Percentiles rank a stretch among this genome's conserved stretches.
These are phyloP conservation scores for Raphidocelis subcapitata DNA, from an alignment of 139 green algal species.

Conservation along the genomic window DNA sequence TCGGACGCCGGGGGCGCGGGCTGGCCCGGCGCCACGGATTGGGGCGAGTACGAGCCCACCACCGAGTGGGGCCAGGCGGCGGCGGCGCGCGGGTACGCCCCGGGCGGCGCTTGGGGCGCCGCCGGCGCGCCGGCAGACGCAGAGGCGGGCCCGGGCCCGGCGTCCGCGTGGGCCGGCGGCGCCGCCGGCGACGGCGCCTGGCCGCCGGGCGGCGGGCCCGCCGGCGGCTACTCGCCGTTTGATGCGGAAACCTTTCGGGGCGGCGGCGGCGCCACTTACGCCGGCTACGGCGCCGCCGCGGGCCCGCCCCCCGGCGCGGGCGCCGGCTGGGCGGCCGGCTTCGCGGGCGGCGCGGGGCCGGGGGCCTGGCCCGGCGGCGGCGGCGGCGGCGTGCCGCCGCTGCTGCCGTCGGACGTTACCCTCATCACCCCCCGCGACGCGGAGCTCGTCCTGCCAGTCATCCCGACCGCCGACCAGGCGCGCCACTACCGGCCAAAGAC, in stretches of 20 bases:
- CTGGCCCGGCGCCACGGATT: background rate
- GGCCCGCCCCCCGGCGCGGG: too few relatives aligned
- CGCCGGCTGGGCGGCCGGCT: too few relatives aligned
- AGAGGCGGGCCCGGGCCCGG: too few relatives aligned
- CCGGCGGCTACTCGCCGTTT: background rate
- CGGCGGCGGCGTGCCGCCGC: background rate
- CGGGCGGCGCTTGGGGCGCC: background rate
- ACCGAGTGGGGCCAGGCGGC: background rate
- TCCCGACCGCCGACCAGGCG: slow-evolving; percentile 52
- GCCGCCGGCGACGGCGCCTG: background rate
- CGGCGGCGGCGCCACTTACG: background rate
- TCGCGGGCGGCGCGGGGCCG: too few relatives aligned
- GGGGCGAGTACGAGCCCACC: background rate
- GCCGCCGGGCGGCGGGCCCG: too few relatives aligned
- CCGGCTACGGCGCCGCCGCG: too few relatives aligned
- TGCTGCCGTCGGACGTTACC: slow-evolving; percentile 33
- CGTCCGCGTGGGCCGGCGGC: background rate
- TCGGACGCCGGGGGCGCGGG: too few relatives aligned
- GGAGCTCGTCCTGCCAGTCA: slow-evolving; percentile 56
- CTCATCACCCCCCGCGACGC: slow-evolving; percentile 26
- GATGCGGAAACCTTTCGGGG: background rate
- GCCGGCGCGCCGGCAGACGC: too few relatives aligned
- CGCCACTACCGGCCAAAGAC: slow-evolving; percentile 50
- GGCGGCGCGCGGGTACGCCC: background rate
- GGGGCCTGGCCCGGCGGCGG: background rate